Base-by-base conservation (phyloP, 352 stramenopile genomes). In the Globisporangium acanthophoron region DNA sequence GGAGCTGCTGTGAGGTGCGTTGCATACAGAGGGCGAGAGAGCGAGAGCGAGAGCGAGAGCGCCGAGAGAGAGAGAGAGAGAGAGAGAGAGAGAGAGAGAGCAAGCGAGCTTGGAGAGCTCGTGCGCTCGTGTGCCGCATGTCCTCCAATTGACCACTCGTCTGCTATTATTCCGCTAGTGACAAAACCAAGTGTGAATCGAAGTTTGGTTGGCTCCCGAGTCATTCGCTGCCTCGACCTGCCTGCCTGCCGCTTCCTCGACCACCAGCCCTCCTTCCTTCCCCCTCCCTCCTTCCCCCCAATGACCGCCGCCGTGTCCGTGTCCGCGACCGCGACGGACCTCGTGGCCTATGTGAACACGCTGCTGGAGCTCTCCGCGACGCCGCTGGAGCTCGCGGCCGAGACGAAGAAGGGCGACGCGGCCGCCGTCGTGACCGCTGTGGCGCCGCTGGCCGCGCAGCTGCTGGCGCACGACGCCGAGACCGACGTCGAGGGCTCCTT, bases 271-370 rank as follows among this genome's bases (percentile, higher is more conserved):
- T n/a, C 41, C 16, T 46, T 6, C 41, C 9, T 46, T 15, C 40
- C 40, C 18, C 41, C 40, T 46, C 15, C 6, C 8, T 6, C 41
- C 41, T 21, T 9, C 41, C 41, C 41, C 15, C 41, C 41, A 46
- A 48, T 48, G 43, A n/a, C 43, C 21, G 43, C n/a, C 12, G 18
- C n/a, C 18, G 33, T 11, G 33, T 29, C 43, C 11, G 29, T 62
- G 16, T 24, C 56, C 29, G 59, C 55, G 27, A 60, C 57, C 48
- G 73, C 76, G 51, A 70, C 78, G 54, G 73, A 92, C 56, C 75
- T 94, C 61, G 69, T 88, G 58, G 56, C 79, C 55, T 91, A 90
- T 62, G 82, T 90, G 59, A 86, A 86, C 70, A 88, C 83, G 70
- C 80, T 94, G 50, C 68, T 92, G 40, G 75, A 77, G 49, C 59